Base-by-base conservation (phyloP, 1,139 yeast species). In the Debaryomyces sp. region DNA sequence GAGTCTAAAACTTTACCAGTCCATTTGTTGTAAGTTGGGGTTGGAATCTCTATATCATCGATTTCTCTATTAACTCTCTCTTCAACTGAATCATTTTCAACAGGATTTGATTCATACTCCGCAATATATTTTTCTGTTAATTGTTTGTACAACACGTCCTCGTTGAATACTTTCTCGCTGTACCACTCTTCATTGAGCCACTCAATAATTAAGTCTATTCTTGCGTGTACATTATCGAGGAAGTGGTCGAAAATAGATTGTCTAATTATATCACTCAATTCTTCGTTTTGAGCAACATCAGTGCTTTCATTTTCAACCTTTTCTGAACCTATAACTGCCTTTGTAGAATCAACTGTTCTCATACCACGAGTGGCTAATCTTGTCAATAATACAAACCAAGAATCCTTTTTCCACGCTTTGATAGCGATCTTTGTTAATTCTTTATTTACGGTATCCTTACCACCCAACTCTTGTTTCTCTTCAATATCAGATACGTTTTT, bases 141-240 rank as follows among this genome's bases (percentile, higher is more conserved):
- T 44, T 58, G 48, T 24, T 58, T 57, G 21, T 49, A 47, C 27
- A 56, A 37, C 41, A 57, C 52, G 43, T 63, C 63, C 50, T 73
- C 77, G 52, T 69, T 68, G 47, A 68, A 69, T 1, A 81, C 82
- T 53, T 70, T 70, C 55, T 87, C 96, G 41, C 84, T 79, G 64
- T 84, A 92, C 96, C 97, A 95, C 66, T 95, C 99, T 66, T 94
- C 99, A 59, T 89, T 92, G 47, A 95, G 72, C 99, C 99, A 95
- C 53, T 88, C 91, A 34, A 92, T 83, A n/a, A 89, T 83, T 35
- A 87, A 70, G 52, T 89, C 96, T 13, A 92, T 78, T 37, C 94
- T 73, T 10, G 75, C 77, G 50, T 88, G 86, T 55, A 92, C 86
- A 59, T 87, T 89, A 17, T 80, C 85, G 59, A 90, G 75, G 50